phyloP scores from a whole-genome alignment of 2,329 filamentous ascomycete species.

The Beauveria australis region DNA sequence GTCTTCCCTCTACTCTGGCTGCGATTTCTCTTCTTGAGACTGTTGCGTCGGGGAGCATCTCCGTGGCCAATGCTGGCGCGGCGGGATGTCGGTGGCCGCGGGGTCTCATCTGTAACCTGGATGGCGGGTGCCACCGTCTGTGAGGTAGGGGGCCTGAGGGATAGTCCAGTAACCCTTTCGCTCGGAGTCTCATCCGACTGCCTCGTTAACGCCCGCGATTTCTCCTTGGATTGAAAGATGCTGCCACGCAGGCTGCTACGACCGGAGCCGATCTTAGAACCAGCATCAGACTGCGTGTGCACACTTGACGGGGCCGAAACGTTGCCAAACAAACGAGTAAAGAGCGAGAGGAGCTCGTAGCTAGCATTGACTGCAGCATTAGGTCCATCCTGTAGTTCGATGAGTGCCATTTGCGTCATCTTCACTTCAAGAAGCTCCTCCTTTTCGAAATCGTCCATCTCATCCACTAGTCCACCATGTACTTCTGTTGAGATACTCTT shows the following conservation, averaged over 20 bases:
- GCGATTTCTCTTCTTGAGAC: constrained; percentile 44
- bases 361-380: constrained; percentile 82
- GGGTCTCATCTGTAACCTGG: constrained; percentile 64
- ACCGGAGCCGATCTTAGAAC: constrained; percentile 67
- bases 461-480: constrained; percentile 54
- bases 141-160: constrained; percentile 29
- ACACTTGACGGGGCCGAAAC: constrained; percentile 37
- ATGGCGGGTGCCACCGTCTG: constrained; percentile 57
- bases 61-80: constrained; percentile 19
- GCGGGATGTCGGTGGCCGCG: constrained; percentile 29
- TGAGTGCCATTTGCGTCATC: constrained; percentile 81
- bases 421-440: constrained; percentile 87
- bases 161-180: constrained; percentile 27
- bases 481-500: constrained; percentile 18
- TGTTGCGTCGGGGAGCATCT: constrained; percentile 37
- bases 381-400: constrained; percentile 77
- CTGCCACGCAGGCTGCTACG: constrained; percentile 63
- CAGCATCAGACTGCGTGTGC: constrained; percentile 40
- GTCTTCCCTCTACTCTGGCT: constrained; percentile 40
- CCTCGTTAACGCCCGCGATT: constrained; percentile 35
- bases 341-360: constrained; percentile 75
- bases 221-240: constrained; percentile 59
- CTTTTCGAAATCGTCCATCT: constrained; percentile 78
- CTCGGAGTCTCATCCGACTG: constrained; percentile 27
- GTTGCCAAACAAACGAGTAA: constrained; percentile 67